Conservation (phyloP, 2,329 filamentous ascomycete species). For the Trichophyton schoenleinii region DNA sequence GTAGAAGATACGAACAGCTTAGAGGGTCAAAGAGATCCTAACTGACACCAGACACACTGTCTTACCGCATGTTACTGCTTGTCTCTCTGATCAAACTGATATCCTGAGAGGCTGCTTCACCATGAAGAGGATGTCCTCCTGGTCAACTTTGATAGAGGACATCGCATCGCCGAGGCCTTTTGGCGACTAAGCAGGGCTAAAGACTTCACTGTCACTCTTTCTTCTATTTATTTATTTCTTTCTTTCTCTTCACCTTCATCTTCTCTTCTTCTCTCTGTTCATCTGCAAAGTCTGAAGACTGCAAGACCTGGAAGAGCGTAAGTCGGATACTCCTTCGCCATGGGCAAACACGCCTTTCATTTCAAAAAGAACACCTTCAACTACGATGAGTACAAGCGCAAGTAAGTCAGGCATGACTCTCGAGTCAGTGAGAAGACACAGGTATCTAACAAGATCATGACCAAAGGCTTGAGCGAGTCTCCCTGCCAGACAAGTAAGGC, state of each 20-base stretch:
- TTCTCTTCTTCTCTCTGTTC: neutral
- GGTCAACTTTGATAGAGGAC: neutral
- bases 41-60: neutral
- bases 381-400: neutral
- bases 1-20: neutral
- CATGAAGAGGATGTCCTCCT: neutral
- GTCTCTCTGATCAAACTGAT: neutral
- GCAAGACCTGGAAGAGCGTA: neutral
- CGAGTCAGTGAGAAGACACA: neutral
- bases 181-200: neutral
- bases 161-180: too few relatives aligned
- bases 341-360: conserved; percentile 1
- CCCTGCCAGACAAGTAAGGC: conserved; percentile 2
- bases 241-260: neutral
- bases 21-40: neutral
- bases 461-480: neutral
- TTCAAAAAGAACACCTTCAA: neutral
- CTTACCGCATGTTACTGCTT: neutral
- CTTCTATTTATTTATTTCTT: neutral
- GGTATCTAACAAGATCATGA: neutral
- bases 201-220: neutral
- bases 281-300: neutral
- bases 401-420: neutral
- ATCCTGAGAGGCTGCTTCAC: neutral
- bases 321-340: neutral